These are phyloP conservation scores for Middelhovenomyces tepae DNA, from an alignment of 805 yeast genomes.

Conservation along the genomic window DNA sequence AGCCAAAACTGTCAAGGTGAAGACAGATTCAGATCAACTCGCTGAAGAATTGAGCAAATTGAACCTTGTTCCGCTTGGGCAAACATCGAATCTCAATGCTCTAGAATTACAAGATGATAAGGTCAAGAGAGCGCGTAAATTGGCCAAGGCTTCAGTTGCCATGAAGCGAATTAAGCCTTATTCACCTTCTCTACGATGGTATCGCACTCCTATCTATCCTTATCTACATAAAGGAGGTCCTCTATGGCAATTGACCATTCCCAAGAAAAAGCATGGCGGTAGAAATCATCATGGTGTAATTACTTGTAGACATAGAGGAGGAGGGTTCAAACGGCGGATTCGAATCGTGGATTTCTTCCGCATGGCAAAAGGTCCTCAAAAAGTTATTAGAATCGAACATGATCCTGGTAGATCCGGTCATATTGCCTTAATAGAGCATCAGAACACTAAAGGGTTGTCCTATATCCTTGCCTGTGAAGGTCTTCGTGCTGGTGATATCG, in stretches of 20 bases:
- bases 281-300: constrained; percentile 83
- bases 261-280: constrained; percentile 70
- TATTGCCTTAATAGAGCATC: constrained; percentile 72
- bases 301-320: constrained; percentile 92
- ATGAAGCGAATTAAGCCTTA: constrained; percentile 71
- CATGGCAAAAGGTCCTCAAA: constrained; percentile 56
- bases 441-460: constrained; percentile 50
- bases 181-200: constrained; percentile 86
- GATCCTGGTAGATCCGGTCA: constrained; percentile 94
- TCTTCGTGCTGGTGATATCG: constrained; percentile 81
- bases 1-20: constrained; percentile 3
- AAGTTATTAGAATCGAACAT: constrained; percentile 81
- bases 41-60: constrained; percentile 11
- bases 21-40: constrained; percentile 5
- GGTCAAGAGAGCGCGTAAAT: constrained; percentile 61
- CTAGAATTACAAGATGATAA: constrained; percentile 72
- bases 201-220: constrained; percentile 76
- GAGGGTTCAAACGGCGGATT: constrained; percentile 86
- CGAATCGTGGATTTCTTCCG: constrained; percentile 76
- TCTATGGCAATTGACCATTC: constrained; percentile 59
- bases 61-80: constrained; percentile 19
- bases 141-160: constrained; percentile 59
- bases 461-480: constrained; percentile 92
- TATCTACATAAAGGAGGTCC: constrained; percentile 85
- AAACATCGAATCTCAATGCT: constrained; percentile 40